Base-by-base conservation (phyloP, 139 green algal genomes). In the Bryopsis sp. region DNA sequence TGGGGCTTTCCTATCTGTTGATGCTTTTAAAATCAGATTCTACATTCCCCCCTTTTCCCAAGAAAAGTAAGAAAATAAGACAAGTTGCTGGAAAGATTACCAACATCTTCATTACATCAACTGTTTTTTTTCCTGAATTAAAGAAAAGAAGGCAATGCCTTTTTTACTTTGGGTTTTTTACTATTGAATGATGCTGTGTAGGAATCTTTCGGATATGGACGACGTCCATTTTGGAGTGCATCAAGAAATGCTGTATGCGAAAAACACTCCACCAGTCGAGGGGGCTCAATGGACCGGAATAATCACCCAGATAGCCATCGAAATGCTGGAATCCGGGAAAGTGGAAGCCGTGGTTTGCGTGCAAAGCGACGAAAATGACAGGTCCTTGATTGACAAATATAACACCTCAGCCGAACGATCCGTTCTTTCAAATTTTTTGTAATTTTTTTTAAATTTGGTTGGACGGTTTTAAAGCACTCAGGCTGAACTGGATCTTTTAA, bases 261-360 rank as follows among this genome's bases (percentile, higher is more conserved):
- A 74, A 24, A 87, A 86, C 35, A 35, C 39, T 8, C 85, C 89
- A 1, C 47, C 72, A 6, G 68, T 96, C 22, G 31, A 79, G 19
- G 90, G 90, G 0, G 92, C 92, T 15, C 93, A 98, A 80, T 98
- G 93, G 93, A 99, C 93, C 2, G 93, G 93, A 11, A 82, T 97
- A 24, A 88, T 97, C 43, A 96, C 89, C 6, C 75, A 77, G 67
- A 82, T 90, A 31, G 74, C 75, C 1, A 50, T 78, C 37, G 67
- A 79, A 34, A 72, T 77, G 64, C 77, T 98, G 24, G 48, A 82
- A 39, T 76, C 37, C 2, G 89, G 89, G 6, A 81, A 76, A 38
- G 93, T 99, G 47, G 94, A 99, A 1, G 94, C 88, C 0, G 94
- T 99, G 31, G 85, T 99, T 19, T 97, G 92, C 68, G 92, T 97